Evolutionary conservation across 1,139 yeast species (phyloP).

Genomic region (Magnusiomyces starmeri): DNA sequence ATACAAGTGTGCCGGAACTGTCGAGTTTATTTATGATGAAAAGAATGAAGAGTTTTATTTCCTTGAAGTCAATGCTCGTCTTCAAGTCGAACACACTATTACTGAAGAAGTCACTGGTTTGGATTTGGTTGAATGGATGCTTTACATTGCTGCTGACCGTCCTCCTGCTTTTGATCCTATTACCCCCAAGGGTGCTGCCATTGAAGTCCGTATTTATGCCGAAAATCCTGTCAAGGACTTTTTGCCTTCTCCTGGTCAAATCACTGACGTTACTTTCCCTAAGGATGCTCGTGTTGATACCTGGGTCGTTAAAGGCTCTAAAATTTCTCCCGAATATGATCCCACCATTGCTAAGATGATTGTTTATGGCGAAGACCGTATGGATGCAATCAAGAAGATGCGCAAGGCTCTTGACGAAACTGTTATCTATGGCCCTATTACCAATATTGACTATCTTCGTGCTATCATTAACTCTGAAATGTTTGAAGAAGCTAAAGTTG

Average conservation of each 20-base stretch:
- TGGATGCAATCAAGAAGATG: slow-evolving; percentile 70
- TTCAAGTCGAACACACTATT: slow-evolving; percentile 97
- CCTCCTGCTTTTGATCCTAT: slow-evolving; percentile 71
- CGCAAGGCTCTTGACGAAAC: slow-evolving; percentile 81
- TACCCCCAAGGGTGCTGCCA: slow-evolving; percentile 72
- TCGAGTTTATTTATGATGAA: slow-evolving; percentile 88
- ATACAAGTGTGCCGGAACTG: slow-evolving; percentile 95
- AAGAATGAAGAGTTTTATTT: slow-evolving; percentile 82
- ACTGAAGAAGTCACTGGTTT: slow-evolving; percentile 93
- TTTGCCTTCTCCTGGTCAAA: slow-evolving; percentile 92
- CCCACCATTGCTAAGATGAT: slow-evolving; percentile 95
- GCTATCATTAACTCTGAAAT: slow-evolving; percentile 75
- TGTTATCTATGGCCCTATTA: slow-evolving; percentile 76
- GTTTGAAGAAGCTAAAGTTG: slow-evolving; percentile 78
- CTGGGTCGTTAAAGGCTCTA: slow-evolving; percentile 90
- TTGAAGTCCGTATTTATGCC: slow-evolving; percentile 95
- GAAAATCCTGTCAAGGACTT: slow-evolving; percentile 95
- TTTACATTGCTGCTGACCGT: slow-evolving; percentile 78
- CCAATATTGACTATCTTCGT: slow-evolving; percentile 84
- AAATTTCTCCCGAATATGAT: slow-evolving; percentile 85
- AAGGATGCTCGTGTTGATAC: slow-evolving; percentile 87
- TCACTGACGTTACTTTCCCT: slow-evolving; percentile 80
- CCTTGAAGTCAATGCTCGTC: slow-evolving; percentile 90
- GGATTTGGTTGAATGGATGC: slow-evolving; percentile 96
- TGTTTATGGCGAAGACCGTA: slow-evolving; percentile 84